These are phyloP conservation scores for Symbiodinium natans DNA, from an alignment of 73 alveolate species.

Conservation along the genomic window DNA sequence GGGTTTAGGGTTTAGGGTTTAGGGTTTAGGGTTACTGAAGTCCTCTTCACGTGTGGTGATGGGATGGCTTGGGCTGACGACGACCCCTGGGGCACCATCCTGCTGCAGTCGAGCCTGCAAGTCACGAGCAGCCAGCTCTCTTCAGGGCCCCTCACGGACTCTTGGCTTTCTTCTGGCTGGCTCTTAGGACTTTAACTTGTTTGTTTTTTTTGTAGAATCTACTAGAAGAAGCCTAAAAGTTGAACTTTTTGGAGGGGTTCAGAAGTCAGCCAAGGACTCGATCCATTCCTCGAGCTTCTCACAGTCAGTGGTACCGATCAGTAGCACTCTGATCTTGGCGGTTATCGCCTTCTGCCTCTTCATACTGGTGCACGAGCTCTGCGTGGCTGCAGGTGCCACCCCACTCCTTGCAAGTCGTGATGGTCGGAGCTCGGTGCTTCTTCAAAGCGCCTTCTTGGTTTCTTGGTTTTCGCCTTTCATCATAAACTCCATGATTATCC, in stretches of 20 bases:
- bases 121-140: too few species aligned
- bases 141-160: too few species aligned
- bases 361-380: not conserved
- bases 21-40: too few species aligned
- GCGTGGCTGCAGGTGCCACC: not conserved
- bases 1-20: too few species aligned
- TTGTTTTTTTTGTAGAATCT: too few species aligned
- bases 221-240: too few species aligned
- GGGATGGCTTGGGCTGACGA: too few species aligned
- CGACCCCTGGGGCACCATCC: not conserved
- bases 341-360: not conserved
- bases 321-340: not conserved
- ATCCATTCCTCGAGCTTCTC: not conserved
- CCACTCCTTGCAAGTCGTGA: slow-evolving; percentile 2
- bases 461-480: not conserved
- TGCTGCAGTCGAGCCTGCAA: not conserved
- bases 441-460: not conserved
- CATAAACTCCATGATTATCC: not conserved
- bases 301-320: not conserved
- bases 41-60: too few species aligned
- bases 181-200: too few species aligned
- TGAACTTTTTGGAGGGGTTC: too few species aligned
- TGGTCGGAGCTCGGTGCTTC: not conserved
- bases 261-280: too few species aligned
- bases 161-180: too few species aligned